phyloP scores from a whole-genome alignment of 139 green algal species.

The Tetraselmis chui region DNA sequence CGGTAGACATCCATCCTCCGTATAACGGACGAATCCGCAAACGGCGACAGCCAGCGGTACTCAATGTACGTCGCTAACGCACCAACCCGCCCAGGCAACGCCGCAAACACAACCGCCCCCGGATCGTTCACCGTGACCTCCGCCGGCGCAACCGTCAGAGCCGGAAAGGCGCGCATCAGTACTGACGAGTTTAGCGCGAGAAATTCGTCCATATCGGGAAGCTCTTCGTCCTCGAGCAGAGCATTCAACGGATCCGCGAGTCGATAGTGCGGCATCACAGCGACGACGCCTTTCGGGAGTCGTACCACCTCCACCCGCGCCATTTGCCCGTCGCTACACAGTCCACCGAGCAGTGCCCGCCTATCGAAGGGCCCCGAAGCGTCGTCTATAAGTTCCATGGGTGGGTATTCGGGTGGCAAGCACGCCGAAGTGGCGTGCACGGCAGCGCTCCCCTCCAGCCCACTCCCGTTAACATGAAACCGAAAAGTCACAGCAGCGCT shows the following conservation, averaged over 20 bases:
- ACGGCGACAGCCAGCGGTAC: not conserved
- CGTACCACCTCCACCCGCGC: not conserved
- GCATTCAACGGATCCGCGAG: too few relatives aligned
- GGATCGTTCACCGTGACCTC: not conserved
- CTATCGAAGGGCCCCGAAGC: not conserved
- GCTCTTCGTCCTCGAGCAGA: not conserved
- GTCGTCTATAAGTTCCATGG: not conserved
- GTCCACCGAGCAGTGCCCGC: not conserved
- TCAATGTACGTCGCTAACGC: not conserved
- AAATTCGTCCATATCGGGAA: not conserved
- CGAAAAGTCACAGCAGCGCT: too few relatives aligned
- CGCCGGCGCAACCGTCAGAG: not conserved
- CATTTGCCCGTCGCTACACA: not conserved
- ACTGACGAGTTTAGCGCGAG: not conserved
- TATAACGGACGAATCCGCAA: not conserved
- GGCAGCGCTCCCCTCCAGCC: not conserved
- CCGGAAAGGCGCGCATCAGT: not conserved
- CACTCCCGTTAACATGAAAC: not conserved
- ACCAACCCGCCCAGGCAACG: not conserved
- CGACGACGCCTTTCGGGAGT: not conserved
- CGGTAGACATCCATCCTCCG: not conserved
- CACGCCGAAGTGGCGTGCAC: not conserved
- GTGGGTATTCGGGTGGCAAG: not conserved
- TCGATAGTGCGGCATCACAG: too few relatives aligned
- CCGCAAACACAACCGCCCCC: not conserved